These are phyloP conservation scores for Xylariomycetidae sp. DNA, from an alignment of 2,329 filamentous ascomycete genomes.

Conservation along the genomic window DNA sequence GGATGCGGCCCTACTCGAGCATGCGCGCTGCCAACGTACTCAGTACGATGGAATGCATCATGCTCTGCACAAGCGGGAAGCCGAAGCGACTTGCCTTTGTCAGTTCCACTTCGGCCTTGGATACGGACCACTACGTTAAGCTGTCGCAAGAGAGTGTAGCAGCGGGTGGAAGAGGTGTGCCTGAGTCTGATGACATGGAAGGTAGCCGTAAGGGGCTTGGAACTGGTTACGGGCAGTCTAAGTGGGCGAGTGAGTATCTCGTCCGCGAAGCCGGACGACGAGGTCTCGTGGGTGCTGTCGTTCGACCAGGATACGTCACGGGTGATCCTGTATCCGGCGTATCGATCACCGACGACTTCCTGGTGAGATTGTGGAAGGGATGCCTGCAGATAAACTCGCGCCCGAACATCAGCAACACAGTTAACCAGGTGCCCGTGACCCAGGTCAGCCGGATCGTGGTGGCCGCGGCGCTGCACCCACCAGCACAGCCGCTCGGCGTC, in stretches of 20 bases:
- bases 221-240: constrained; percentile 86
- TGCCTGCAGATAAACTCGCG: constrained; percentile 71
- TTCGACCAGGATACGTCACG: constrained; percentile 80
- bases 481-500: constrained; percentile 50
- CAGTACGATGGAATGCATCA: constrained; percentile 70
- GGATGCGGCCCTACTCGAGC: constrained; percentile 71
- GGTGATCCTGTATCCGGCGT: constrained; percentile 66
- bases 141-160: constrained; percentile 59
- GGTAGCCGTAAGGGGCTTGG: constrained; percentile 71
- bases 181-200: constrained; percentile 70
- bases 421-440: constrained; percentile 83
- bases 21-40: constrained; percentile 71
- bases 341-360: constrained; percentile 81
- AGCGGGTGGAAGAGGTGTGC: constrained; percentile 58
- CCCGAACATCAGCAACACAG: constrained; percentile 75
- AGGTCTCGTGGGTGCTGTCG: constrained; percentile 68
- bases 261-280: constrained; percentile 71
- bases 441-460: constrained; percentile 81
- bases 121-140: constrained; percentile 73
- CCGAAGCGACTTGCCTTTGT: constrained; percentile 78
- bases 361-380: constrained; percentile 80
- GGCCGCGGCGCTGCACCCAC: constrained; percentile 64
- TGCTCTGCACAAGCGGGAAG: constrained; percentile 69
- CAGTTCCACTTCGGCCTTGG: constrained; percentile 74
- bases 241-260: constrained; percentile 66